Conservation (phyloP, 2,329 filamentous ascomycete genomes). For the Penicillium janthinellum region DNA sequence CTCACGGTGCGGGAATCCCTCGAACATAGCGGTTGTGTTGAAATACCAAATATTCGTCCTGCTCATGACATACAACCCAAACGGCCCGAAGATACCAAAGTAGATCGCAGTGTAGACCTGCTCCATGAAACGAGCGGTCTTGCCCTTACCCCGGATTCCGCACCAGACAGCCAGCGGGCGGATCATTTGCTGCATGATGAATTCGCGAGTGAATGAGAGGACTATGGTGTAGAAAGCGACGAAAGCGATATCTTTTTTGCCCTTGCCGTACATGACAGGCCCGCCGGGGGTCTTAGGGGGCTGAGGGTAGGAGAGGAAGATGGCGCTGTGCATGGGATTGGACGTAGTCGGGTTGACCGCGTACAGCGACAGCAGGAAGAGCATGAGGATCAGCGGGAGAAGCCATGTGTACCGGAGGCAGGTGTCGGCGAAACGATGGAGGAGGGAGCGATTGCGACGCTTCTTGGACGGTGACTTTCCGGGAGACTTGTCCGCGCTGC, state of each 20-base stretch:
- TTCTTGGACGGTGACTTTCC: slow-evolving; percentile 45
- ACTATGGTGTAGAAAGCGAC: slow-evolving; percentile 87
- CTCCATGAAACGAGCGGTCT: slow-evolving; percentile 93
- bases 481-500: slow-evolving; percentile 30
- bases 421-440: slow-evolving; percentile 47
- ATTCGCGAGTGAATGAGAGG: slow-evolving; percentile 90
- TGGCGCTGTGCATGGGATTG: slow-evolving; percentile 77
- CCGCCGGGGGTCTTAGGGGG: slow-evolving; percentile 54
- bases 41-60: slow-evolving; percentile 94
- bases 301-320: slow-evolving; percentile 87
- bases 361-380: slow-evolving; percentile 67
- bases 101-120: slow-evolving; percentile 93
- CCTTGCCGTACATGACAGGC: slow-evolving; percentile 79
- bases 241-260: slow-evolving; percentile 81
- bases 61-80: slow-evolving; percentile 87
- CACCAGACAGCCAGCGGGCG: slow-evolving; percentile 71
- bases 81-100: slow-evolving; percentile 79
- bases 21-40: slow-evolving; percentile 88
- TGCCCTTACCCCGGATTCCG: slow-evolving; percentile 71
- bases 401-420: slow-evolving; percentile 61
- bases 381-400: slow-evolving; percentile 68
- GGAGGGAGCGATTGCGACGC: slow-evolving; percentile 45
- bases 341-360: slow-evolving; percentile 72
- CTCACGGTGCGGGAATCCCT: slow-evolving; percentile 78
- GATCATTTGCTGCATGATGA: slow-evolving; percentile 89